Percentiles rank a stretch among this genome's conserved stretches.
phyloP scores from a whole-genome alignment of 768 basidiomycete genomes.

The Leccinum ochraceum region DNA sequence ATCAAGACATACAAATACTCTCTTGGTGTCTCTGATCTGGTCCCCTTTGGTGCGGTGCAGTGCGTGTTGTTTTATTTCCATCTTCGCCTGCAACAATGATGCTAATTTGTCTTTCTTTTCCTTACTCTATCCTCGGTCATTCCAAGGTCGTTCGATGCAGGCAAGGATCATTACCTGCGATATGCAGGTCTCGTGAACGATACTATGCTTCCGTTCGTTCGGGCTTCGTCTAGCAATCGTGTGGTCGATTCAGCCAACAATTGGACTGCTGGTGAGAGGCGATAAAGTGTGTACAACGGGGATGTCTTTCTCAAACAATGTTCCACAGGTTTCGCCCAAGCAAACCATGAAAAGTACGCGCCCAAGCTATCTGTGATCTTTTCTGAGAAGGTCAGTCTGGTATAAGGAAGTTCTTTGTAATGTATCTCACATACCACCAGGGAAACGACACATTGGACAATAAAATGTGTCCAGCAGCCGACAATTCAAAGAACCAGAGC shows the following conservation, averaged over 20 bases:
- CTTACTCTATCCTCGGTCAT: not conserved
- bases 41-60: constrained; percentile 68
- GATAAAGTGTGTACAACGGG: not conserved
- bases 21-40: constrained; percentile 56
- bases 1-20: constrained; percentile 55
- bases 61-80: constrained; percentile 49
- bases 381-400: constrained; percentile 46
- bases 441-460: constrained; percentile 68
- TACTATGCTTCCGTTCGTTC: constrained; percentile 50
- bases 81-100: constrained; percentile 45
- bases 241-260: constrained; percentile 67
- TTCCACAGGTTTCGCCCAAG: constrained; percentile 43
- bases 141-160: constrained; percentile 50
- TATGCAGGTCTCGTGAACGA: constrained; percentile 49
- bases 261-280: constrained; percentile 56
- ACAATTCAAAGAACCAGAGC: constrained; percentile 43
- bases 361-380: constrained; percentile 57
- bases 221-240: constrained; percentile 48
- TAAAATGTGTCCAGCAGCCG: constrained; percentile 58
- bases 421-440: constrained; percentile 23
- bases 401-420: not conserved
- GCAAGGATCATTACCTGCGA: constrained; percentile 47
- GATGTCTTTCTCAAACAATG: not conserved
- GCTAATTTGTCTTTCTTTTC: not conserved
- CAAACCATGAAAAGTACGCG: constrained; percentile 44